Base-by-base conservation (phyloP, 2,329 filamentous ascomycete genomes). In the Aspergillus sp. region DNA sequence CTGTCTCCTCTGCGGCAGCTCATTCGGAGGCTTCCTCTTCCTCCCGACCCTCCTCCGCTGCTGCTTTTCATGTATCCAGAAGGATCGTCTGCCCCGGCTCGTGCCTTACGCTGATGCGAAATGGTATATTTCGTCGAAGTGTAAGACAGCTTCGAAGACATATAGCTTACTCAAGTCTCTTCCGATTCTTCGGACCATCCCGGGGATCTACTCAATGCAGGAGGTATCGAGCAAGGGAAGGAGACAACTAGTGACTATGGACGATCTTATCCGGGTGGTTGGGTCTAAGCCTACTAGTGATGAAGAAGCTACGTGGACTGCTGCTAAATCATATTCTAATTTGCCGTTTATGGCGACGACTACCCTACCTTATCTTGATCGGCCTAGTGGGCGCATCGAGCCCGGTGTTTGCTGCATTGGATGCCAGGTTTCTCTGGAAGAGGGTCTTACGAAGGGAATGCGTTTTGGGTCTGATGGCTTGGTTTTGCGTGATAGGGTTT, bases 191-290 rank as follows among this genome's bases (percentile, higher is more conserved):
- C 47, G 41, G 8, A 15, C 27, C 17, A n/a, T 54, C 13, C 57
- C 57, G 25, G 57, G 55, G 2, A 54, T 23, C 32, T 54, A 52
- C 30, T 57, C 55, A 13, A 57, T 57, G 55, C 44, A 44, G 11
- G 55, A 52, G 47, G 30, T 17, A 3, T 10, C 41, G 15, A 47
- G 21, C 5, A 57, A 50, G 15, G 51, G 17, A 44, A 44, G 55
- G 27, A 51, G 15, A 8, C n/a, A 36, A 42, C 41, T 57, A 23
- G 13, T 57, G 21, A n/a, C 47, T 6, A 36, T 36, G 32, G 32
- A 15, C 32, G 32, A 36, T 2, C 10, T 36, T 13, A 15, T 36
- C 32, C 32, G 32, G 2, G 11, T 13, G 0, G 32, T 36, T 13
- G 32, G 32, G 32, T 36, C 32, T 5, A 15, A 6, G 11, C 32